phyloP scores from a whole-genome alignment of 106 monocot species.

The Apostasia shenzhenica region DNA sequence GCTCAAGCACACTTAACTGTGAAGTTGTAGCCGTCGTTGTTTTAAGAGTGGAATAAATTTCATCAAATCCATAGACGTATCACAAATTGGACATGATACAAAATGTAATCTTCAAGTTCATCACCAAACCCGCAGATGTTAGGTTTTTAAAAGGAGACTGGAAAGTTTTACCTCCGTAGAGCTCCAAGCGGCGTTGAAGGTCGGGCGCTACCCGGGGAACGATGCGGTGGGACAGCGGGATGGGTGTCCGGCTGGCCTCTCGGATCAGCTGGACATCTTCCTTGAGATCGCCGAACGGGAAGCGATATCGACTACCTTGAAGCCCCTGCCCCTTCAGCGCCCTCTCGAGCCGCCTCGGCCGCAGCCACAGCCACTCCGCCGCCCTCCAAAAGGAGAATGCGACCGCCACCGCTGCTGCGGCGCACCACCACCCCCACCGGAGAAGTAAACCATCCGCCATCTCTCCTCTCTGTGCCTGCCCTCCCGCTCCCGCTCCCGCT shows the following conservation, averaged over 20 bases:
- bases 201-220: slow-evolving; percentile 31
- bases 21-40: no score
- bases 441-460: no score
- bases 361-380: slow-evolving; percentile 23
- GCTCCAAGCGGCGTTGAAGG: slow-evolving; percentile 10
- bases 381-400: background rate
- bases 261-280: slow-evolving; percentile 7
- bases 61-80: no score
- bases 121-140: no score
- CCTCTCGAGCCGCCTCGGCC: slow-evolving; percentile 34
- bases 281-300: slow-evolving; percentile 29
- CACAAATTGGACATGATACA: no score
- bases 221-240: slow-evolving; percentile 32
- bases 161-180: slow-evolving; percentile 12
- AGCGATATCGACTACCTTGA: slow-evolving; percentile 31
- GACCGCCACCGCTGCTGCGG: background rate
- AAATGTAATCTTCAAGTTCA: no score
- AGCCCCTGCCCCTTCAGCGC: slow-evolving; percentile 54
- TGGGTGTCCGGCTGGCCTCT: slow-evolving; percentile 30
- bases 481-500: no score
- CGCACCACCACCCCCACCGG: background rate
- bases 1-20: no score
- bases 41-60: no score
- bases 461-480: no score
- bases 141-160: no score